Conservation (phyloP, 352 stramenopile species). For the Phytophthora cryptogea region DNA sequence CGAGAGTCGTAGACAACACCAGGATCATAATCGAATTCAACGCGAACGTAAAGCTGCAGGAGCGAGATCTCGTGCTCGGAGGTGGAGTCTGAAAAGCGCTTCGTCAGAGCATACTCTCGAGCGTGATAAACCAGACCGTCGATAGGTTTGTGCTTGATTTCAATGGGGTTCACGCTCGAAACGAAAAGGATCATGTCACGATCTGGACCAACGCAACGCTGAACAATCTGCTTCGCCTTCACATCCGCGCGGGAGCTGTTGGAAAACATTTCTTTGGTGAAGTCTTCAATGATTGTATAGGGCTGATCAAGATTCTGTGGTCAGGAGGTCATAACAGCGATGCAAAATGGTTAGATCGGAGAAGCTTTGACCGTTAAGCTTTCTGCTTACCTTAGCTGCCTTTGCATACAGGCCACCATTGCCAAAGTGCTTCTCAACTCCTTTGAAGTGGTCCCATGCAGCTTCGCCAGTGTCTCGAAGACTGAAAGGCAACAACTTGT, state of each 20-base stretch:
- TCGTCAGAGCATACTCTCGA: slow-evolving; percentile 43
- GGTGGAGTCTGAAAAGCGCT: slow-evolving; percentile 34
- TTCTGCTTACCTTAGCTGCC: slow-evolving; percentile 17
- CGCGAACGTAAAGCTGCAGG: slow-evolving; percentile 53
- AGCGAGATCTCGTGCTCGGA: slow-evolving; percentile 38
- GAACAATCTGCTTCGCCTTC: slow-evolving; percentile 29
- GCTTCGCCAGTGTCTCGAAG: slow-evolving; percentile 25
- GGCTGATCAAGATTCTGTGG: slow-evolving; percentile 28
- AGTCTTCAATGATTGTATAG: slow-evolving; percentile 36
- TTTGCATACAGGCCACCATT: slow-evolving; percentile 27
- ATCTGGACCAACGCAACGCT: slow-evolving; percentile 21
- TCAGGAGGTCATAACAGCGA: not conserved
- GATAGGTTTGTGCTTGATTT: slow-evolving; percentile 32
- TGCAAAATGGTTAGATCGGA: slow-evolving; percentile 9
- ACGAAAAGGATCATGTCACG: slow-evolving; percentile 31
- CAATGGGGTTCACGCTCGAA: slow-evolving; percentile 16
- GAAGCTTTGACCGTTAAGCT: too few relatives aligned
- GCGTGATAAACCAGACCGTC: slow-evolving; percentile 24
- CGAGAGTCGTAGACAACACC: slow-evolving; percentile 29
- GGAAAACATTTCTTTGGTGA: slow-evolving; percentile 31
- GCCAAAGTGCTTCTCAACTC: slow-evolving; percentile 31
- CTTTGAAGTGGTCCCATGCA: slow-evolving; percentile 38
- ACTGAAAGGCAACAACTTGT: slow-evolving; percentile 35
- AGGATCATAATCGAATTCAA: slow-evolving; percentile 47
- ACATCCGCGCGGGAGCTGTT: slow-evolving; percentile 35